Evolutionary conservation across 495 filamentous ascomycete species (phyloP), one percentile per base, ranked within the genome.

Genomic region (Hypoxylon subgilvum): DNA sequence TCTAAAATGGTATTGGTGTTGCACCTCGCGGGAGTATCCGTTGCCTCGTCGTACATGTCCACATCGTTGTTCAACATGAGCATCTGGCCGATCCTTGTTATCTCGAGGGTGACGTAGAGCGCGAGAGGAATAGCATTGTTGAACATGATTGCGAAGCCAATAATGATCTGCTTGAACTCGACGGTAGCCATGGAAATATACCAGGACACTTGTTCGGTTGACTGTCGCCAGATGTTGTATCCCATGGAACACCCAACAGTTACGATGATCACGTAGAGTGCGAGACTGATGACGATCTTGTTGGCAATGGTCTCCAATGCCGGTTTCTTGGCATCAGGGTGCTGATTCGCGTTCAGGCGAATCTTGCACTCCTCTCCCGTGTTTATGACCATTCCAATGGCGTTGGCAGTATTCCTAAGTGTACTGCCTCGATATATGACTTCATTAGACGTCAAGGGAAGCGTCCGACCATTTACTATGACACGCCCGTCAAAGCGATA

Each of bases 1-100:
- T 96, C 92, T 61, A 96, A 86, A 66, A 96, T 96, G 0, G 92
- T 96, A 6, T 91, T 95, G 1, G 92, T 96, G 57, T 90, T 88
- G 38, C 90, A 88, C 57, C 90, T 86, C 72, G 92, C 86, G 9
- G 90, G 90, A 4, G 90, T 96, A 65, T 96, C 81, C 6, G 88
- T 86, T 41, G 80, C 84, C 35, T 86, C 84, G 62, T 96, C 89
- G 67, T 93, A 96, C 90, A 96, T 95, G 58, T 95, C 90, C 39
- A 93, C 76, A 57, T 95, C 91, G 30, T 76, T 76, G 59, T 94
- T 78, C 17, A 95, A 78, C 50, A 82, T 52, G 23, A 88, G 76
- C 87, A 94, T 92, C 72, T 96, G 91, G 2, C 79, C 87, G 10
- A 95, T 75, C 63, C 95, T 94, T 64, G 94, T 86, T 50, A 96